Evolutionary conservation across 257 asterid species (phyloP).

Genomic region (Scutellaria galericulata): DNA sequence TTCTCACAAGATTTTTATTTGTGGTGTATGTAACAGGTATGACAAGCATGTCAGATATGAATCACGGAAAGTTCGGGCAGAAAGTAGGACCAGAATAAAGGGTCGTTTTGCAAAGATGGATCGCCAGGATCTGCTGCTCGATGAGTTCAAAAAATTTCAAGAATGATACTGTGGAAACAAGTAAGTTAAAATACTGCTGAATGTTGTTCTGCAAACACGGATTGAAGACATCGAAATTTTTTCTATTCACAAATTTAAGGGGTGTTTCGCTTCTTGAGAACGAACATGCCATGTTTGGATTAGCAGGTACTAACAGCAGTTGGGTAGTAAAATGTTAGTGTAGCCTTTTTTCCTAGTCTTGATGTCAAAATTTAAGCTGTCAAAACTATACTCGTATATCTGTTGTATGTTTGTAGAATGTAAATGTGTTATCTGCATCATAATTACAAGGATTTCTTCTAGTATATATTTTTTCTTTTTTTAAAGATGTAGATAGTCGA

Average conservation of each 20-base stretch:
- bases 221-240: not conserved
- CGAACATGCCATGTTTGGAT: not conserved
- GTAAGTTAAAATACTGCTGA: not conserved
- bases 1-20: not conserved
- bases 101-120: conserved; percentile 95
- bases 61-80: conserved; percentile 88
- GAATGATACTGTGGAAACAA: conserved; percentile 18
- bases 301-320: conserved; percentile 35
- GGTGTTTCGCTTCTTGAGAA: conserved; percentile 16
- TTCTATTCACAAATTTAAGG: conserved; percentile 9
- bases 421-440: conserved; percentile 11
- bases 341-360: not conserved
- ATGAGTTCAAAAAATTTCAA: not conserved
- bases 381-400: not conserved
- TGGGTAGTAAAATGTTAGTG: conserved; percentile 34
- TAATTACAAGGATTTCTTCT: conserved; percentile 14
- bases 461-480: not conserved
- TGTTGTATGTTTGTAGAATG: conserved; percentile 18
- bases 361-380: not conserved
- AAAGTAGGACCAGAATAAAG: conserved; percentile 77
- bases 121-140: conserved; percentile 36
- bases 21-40: conserved; percentile 53
- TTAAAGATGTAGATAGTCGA: too few relatives aligned
- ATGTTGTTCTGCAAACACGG: conserved; percentile 5
- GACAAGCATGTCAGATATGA: conserved; percentile 91